Evolutionary conservation across 1,139 yeast genomes (phyloP).

Genomic region (Suhomyces yuchorum): DNA sequence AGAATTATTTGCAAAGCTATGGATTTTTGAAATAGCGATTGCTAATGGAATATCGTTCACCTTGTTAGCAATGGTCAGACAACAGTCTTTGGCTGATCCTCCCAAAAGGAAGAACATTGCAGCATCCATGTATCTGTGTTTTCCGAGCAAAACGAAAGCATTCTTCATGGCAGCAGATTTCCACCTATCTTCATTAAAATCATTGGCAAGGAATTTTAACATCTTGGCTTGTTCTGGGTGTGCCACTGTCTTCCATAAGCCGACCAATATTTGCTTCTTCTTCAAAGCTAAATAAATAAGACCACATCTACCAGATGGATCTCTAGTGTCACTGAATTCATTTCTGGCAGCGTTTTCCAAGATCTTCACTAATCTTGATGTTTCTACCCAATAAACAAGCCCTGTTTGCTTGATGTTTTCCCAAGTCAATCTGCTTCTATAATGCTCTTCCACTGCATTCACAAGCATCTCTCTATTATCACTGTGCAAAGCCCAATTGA

Average conservation of each 20-base stretch:
- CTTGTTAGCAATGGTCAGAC: constrained; percentile 69
- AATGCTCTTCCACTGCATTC: constrained; percentile 51
- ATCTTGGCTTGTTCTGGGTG: constrained; percentile 85
- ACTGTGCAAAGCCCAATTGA: constrained; percentile 85
- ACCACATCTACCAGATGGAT: constrained; percentile 72
- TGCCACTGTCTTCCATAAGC: constrained; percentile 80
- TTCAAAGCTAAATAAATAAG: constrained; percentile 75
- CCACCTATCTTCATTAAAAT: constrained; percentile 78
- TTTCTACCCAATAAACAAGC: constrained; percentile 71
- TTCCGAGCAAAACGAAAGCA: constrained; percentile 87
- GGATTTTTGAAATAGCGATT: constrained; percentile 72
- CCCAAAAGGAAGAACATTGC: constrained; percentile 90
- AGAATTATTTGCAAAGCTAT: constrained; percentile 18
- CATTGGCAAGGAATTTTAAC: constrained; percentile 72
- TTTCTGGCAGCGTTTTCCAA: constrained; percentile 72
- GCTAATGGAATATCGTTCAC: constrained; percentile 72
- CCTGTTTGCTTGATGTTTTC: constrained; percentile 60
- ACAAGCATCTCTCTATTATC: constrained; percentile 72
- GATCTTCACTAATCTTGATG: constrained; percentile 47
- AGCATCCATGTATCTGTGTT: constrained; percentile 84
- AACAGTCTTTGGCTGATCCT: constrained; percentile 73
- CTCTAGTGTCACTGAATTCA: constrained; percentile 62
- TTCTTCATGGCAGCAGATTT: constrained; percentile 85
- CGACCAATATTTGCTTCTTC: constrained; percentile 74
- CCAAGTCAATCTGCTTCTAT: constrained; percentile 58